phyloP scores from a whole-genome alignment of 805 yeast species.

The Metschnikowia dekortorum region DNA sequence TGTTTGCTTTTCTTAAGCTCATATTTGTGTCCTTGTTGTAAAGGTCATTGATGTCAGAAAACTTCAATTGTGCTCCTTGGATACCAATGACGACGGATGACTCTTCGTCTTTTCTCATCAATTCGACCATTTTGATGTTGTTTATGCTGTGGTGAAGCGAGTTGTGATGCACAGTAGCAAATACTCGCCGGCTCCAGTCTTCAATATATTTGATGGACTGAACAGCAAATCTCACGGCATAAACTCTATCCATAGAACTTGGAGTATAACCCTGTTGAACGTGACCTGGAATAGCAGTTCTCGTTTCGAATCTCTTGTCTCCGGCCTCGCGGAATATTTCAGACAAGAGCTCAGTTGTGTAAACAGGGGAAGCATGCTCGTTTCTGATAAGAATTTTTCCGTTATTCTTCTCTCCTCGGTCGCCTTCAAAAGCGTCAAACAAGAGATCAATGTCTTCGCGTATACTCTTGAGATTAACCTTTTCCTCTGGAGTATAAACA shows the following conservation, averaged over 20 bases:
- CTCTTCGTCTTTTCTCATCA: constrained; percentile 15
- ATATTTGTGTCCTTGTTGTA: constrained; percentile 61
- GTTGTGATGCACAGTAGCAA: constrained; percentile 14
- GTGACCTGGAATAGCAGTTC: constrained; percentile 97
- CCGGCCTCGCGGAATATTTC: constrained; percentile 80
- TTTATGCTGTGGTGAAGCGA: constrained; percentile 16
- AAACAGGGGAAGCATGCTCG: constrained; percentile 76
- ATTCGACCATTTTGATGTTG: constrained; percentile 19
- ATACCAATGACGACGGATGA: constrained; percentile 64
- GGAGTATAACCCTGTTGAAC: constrained; percentile 98
- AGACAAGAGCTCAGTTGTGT: constrained; percentile 77
- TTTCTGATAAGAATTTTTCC: constrained; percentile 85
- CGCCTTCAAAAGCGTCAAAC: constrained; percentile 63
- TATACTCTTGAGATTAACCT: constrained; percentile 43
- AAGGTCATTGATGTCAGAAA: constrained; percentile 51
- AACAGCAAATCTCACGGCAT: constrained; percentile 86
- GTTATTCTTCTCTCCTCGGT: constrained; percentile 72
- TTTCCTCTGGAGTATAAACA: constrained; percentile 86
- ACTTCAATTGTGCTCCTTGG: constrained; percentile 59
- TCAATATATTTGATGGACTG: constrained; percentile 88
- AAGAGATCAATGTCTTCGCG: constrained; percentile 38
- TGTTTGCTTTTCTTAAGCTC: constrained; percentile 58
- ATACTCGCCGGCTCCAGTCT: constrained; percentile 19
- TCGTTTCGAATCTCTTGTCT: constrained; percentile 73
- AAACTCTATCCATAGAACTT: constrained; percentile 87